Conservation (phyloP, 176 grass and related monocot species). For the Oryza meridionalis region DNA sequence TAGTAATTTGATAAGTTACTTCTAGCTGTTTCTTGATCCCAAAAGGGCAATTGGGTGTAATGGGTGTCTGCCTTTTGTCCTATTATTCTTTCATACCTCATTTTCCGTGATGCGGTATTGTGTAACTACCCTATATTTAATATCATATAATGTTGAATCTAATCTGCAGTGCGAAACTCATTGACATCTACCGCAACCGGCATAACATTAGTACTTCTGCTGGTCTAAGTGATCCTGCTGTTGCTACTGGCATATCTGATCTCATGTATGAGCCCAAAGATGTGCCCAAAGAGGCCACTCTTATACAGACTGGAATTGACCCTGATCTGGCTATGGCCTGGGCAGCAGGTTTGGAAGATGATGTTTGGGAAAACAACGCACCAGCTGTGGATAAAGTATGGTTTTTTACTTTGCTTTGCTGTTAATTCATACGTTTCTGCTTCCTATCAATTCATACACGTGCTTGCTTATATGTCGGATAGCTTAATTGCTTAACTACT, state of each 20-base stretch:
- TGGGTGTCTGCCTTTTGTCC: conserved; percentile 14
- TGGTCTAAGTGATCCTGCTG: conserved; percentile 91
- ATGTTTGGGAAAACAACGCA: conserved; percentile 80
- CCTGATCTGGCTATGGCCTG: conserved; percentile 99
- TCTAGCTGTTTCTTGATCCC: not conserved
- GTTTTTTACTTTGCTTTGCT: conserved; percentile 33
- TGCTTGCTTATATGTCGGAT: conserved; percentile 6
- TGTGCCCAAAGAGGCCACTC: conserved; percentile 60
- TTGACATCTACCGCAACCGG: conserved; percentile 93
- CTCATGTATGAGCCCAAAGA: conserved; percentile 92
- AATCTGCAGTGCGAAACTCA: conserved; percentile 79
- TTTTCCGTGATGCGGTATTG: conserved; percentile 15
- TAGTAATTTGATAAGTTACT: conserved; percentile 11
- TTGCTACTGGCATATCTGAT: conserved; percentile 97
- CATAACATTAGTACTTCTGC: conserved; percentile 91
- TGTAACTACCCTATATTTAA: conserved; percentile 10
- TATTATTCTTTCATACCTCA: not conserved
- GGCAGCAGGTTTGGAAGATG: conserved; percentile 96
- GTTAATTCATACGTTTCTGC: not conserved
- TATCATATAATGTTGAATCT: conserved; percentile 35
- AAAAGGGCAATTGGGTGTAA: conserved; percentile 23
- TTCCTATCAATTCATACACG: conserved; percentile 19
- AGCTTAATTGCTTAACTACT: not conserved
- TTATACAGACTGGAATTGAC: conserved; percentile 70
- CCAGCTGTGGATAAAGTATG: conserved; percentile 92